phyloP scores from a whole-genome alignment of 129 eudicot species.

The Lactuca saligna region DNA sequence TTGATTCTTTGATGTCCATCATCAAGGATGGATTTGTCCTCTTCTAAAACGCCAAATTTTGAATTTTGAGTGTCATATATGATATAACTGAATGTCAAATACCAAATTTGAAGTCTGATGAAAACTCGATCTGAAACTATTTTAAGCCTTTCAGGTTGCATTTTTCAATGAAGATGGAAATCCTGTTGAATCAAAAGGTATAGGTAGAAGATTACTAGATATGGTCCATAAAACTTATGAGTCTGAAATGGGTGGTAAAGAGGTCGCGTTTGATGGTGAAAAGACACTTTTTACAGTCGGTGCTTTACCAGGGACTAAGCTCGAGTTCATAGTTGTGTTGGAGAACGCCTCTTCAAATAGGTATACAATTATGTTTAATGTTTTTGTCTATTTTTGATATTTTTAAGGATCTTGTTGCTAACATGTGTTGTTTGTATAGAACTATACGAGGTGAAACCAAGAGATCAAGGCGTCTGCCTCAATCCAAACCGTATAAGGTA shows the following conservation, averaged over 20 bases:
- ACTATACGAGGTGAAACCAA: constrained; percentile 31
- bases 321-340: constrained; percentile 46
- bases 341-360: constrained; percentile 42
- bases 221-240: constrained; percentile 26
- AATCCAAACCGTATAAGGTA: constrained; percentile 55
- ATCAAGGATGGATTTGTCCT: too few relatives aligned
- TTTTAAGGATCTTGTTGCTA: constrained; percentile 4
- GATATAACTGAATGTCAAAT: too few relatives aligned
- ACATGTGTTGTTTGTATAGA: constrained; percentile 11
- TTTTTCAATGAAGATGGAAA: constrained; percentile 45
- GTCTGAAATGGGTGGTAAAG: constrained; percentile 38
- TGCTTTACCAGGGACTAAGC: constrained; percentile 40
- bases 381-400: not conserved
- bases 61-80: too few relatives aligned
- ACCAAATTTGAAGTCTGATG: too few relatives aligned
- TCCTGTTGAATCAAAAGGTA: constrained; percentile 45
- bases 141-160: constrained; percentile 31
- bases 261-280: constrained; percentile 50
- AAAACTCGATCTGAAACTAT: too few relatives aligned
- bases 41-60: not conserved
- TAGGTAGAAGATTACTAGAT: constrained; percentile 46
- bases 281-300: constrained; percentile 49
- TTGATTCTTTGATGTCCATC: too few relatives aligned
- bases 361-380: constrained; percentile 12
- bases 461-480: constrained; percentile 39